phyloP scores from a whole-genome alignment of 768 basidiomycete genomes.

The Cystoderma amianthinum region DNA sequence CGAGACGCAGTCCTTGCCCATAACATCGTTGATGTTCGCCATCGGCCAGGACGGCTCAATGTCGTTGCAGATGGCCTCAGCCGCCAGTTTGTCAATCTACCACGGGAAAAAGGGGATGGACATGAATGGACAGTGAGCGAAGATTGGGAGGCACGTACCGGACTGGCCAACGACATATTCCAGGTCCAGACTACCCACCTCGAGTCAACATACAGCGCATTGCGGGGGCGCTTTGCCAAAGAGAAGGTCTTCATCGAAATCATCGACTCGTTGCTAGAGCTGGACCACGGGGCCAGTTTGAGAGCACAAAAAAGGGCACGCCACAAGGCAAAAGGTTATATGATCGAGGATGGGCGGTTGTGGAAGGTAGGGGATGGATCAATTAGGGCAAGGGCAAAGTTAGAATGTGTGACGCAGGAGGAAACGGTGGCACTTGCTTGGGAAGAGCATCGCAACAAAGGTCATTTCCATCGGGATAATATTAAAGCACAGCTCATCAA shows the following conservation, averaged over 20 bases:
- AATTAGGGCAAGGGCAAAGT: constrained; percentile 8
- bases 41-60: constrained; percentile 15
- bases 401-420: constrained; percentile 20
- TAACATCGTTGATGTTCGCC: constrained; percentile 11
- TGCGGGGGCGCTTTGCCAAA: constrained; percentile 10
- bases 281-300: constrained; percentile 10
- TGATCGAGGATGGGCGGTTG: constrained; percentile 17
- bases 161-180: constrained; percentile 14
- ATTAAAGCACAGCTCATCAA: constrained; percentile 23
- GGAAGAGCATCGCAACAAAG: constrained; percentile 11
- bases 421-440: constrained; percentile 16
- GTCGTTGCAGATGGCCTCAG: constrained; percentile 20
- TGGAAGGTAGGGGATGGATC: constrained; percentile 14
- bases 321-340: constrained; percentile 17
- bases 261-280: constrained; percentile 12
- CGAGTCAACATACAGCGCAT: background rate
- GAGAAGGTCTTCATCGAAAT: constrained; percentile 16
- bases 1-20: constrained; percentile 16
- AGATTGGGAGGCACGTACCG: constrained; percentile 12
- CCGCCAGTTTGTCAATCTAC: constrained; percentile 8
- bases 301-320: constrained; percentile 10
- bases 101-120: constrained; percentile 10
- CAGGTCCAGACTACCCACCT: background rate
- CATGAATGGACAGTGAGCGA: constrained; percentile 18
- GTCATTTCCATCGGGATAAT: constrained; percentile 25